A percentile compares a stretch with the other conserved stretches of the same genome.
Conservation (phyloP, 1,284 basidiomycete species). For the Ustilago esculenta region DNA sequence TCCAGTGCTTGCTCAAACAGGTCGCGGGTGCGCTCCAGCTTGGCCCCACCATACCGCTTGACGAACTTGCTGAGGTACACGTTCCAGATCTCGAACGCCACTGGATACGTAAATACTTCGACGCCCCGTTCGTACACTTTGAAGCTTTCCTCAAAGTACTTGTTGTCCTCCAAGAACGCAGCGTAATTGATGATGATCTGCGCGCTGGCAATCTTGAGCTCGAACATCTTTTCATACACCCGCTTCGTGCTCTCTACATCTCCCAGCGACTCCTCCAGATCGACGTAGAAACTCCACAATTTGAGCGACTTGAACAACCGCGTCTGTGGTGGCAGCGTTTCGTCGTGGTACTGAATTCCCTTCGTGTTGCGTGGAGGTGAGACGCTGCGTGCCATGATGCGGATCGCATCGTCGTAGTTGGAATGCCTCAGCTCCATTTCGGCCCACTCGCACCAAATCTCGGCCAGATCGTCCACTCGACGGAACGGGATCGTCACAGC, state of each 20-base stretch:
- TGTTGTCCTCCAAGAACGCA: constrained; percentile 93
- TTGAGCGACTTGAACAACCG: constrained; percentile 97
- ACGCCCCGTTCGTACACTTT: constrained; percentile 98
- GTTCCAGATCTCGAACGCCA: constrained; percentile 99
- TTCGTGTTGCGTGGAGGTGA: constrained; percentile 83
- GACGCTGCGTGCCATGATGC: constrained; percentile 94
- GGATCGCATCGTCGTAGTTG: constrained; percentile 93
- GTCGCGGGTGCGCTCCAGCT: constrained; percentile 93
- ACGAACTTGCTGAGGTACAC: constrained; percentile 97
- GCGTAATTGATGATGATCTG: constrained; percentile 94
- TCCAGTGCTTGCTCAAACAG: constrained; percentile 97
- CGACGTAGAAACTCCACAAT: constrained; percentile 98
- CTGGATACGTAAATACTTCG: constrained; percentile 95
- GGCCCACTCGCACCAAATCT: constrained; percentile 99
- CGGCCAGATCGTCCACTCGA: constrained; percentile 95
- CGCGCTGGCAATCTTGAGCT: constrained; percentile 97
- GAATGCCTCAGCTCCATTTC: constrained; percentile 97
- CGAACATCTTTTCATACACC: constrained; percentile 96
- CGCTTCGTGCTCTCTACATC: constrained; percentile 89
- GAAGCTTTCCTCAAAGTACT: constrained; percentile 98
- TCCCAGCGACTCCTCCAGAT: constrained; percentile 95
- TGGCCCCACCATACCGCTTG: constrained; percentile 92
- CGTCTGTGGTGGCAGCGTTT: constrained; percentile 85
- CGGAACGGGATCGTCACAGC: constrained; percentile 91
- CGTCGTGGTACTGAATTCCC: constrained; percentile 88